phyloP scores from a whole-genome alignment of 768 basidiomycete species.

The Kwoniella dendrophila region DNA sequence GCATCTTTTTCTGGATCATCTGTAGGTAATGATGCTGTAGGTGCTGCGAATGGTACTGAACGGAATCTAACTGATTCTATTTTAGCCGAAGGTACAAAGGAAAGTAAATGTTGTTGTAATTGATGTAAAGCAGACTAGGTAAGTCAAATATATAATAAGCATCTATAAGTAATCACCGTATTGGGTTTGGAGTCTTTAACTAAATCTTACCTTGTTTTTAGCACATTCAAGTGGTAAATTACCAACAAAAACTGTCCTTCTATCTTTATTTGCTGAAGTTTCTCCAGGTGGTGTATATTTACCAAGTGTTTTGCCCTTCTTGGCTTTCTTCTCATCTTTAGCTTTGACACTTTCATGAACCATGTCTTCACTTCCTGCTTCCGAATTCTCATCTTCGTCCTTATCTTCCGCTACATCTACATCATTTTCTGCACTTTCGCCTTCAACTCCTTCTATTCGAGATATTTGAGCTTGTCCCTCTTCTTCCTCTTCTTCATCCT shows the following conservation, averaged over 20 bases:
- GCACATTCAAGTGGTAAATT: slow-evolving; percentile 78
- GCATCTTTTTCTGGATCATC: slow-evolving; percentile 43
- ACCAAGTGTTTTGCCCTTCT: slow-evolving; percentile 31
- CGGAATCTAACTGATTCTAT: slow-evolving; percentile 93
- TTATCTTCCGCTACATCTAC: slow-evolving; percentile 33
- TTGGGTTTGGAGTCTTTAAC: too few species aligned
- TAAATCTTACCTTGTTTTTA: slow-evolving; percentile 73
- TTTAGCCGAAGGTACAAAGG: slow-evolving; percentile 71
- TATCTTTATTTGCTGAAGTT: slow-evolving; percentile 70
- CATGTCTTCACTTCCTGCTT: slow-evolving; percentile 57
- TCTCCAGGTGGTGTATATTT: slow-evolving; percentile 71
- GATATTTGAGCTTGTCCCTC: too few species aligned
- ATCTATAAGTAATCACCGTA: background rate
- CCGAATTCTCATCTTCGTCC: slow-evolving; percentile 34
- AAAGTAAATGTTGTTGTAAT: slow-evolving; percentile 73
- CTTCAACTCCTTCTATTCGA: slow-evolving; percentile 21
- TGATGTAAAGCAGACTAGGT: slow-evolving; percentile 64
- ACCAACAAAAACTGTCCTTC: slow-evolving; percentile 87
- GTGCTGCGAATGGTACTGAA: slow-evolving; percentile 83
- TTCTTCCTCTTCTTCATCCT: slow-evolving; percentile 40
- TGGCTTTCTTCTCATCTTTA: slow-evolving; percentile 46
- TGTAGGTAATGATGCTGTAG: slow-evolving; percentile 67
- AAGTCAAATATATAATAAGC: background rate
- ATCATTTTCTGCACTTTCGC: slow-evolving; percentile 29
- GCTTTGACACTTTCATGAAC: slow-evolving; percentile 67